These are phyloP conservation scores for Podaxis carcinomalis DNA, from an alignment of 768 basidiomycete genomes.

Conservation along the genomic window DNA sequence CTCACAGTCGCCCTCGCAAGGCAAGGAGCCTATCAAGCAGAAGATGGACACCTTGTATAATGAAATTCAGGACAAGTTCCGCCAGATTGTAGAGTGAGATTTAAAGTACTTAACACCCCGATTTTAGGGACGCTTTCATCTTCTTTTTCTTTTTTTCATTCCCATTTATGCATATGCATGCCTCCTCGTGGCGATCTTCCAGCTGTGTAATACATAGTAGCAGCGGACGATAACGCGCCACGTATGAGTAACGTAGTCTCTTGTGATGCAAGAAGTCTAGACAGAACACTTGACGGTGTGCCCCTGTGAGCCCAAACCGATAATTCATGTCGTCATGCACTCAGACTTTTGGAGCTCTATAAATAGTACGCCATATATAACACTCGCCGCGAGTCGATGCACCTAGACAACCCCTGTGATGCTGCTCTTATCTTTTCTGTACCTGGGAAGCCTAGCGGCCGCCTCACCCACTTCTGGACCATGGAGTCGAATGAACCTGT, in stretches of 20 bases:
- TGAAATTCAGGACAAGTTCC: slow-evolving; percentile 93
- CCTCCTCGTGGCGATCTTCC: too few species aligned
- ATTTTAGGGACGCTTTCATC: not conserved
- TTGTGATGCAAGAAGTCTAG: not conserved
- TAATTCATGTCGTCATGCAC: slow-evolving; percentile 7
- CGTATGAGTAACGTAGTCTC: not conserved
- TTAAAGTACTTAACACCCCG: not conserved
- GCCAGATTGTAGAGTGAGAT: slow-evolving; percentile 70
- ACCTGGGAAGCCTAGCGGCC: not conserved
- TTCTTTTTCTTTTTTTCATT: not conserved
- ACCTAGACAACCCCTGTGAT: not conserved
- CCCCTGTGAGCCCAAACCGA: not conserved
- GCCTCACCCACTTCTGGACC: slow-evolving; percentile 3
- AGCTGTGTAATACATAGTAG: not conserved
- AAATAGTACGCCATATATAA: not conserved
- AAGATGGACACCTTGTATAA: slow-evolving; percentile 76
- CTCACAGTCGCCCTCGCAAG: slow-evolving; percentile 86
- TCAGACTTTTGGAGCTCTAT: slow-evolving; percentile 11
- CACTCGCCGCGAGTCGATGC: too few species aligned
- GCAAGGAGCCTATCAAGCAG: slow-evolving; percentile 76
- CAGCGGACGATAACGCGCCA: not conserved
- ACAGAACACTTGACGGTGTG: not conserved
- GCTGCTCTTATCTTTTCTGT: slow-evolving; percentile 1
- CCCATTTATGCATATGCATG: not conserved
- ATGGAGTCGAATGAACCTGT: not conserved